Evolutionary conservation across 129 eudicot species (phyloP), one percentile per base, ranked within the genome.

Genomic region (Centella asiatica): DNA sequence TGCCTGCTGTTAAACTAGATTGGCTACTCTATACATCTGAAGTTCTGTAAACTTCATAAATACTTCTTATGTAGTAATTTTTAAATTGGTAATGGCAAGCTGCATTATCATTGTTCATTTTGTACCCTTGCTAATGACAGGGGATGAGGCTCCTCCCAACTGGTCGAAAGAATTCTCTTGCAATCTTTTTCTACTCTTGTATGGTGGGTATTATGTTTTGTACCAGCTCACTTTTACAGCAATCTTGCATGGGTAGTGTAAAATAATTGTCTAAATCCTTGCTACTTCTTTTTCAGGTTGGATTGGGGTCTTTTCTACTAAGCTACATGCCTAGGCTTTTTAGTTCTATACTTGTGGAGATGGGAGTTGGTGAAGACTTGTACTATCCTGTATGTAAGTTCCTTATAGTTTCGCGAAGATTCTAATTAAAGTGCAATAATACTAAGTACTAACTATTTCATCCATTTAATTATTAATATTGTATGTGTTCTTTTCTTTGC

Each of bases 381-480:
- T 80, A 82, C 88, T 69, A 79, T 74, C 95, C 95, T 93, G 99
- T 93, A 93, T 87, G 95, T 88, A 85, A 80, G 93, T 93, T 78
- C 66, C 44, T 62, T 65, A 20, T 71, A 64, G 42, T 64, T 28
- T 71, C 24, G 52, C 31, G 52, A 22, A 23, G 56, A n/a, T n/a
- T n/a, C 18, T 36, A 48, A 20, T 57, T 44, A 17, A 31, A 25
- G 62, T 50, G 68, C 32, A 24, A 23, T 23, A 52, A 0, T 23
- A n/a, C n/a, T n/a, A n/a, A n/a, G n/a, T n/a, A n/a, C n/a, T n/a
- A n/a, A n/a, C n/a, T n/a, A n/a, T n/a, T n/a, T n/a, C n/a, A n/a
- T n/a, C n/a, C n/a, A n/a, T n/a, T n/a, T n/a, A n/a, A n/a, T n/a
- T n/a, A n/a, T n/a, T n/a, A n/a, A n/a, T n/a, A n/a, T n/a, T n/a